Conservation (phyloP, 148 eudicot species). For the Fagopyrum homotropicum region DNA sequence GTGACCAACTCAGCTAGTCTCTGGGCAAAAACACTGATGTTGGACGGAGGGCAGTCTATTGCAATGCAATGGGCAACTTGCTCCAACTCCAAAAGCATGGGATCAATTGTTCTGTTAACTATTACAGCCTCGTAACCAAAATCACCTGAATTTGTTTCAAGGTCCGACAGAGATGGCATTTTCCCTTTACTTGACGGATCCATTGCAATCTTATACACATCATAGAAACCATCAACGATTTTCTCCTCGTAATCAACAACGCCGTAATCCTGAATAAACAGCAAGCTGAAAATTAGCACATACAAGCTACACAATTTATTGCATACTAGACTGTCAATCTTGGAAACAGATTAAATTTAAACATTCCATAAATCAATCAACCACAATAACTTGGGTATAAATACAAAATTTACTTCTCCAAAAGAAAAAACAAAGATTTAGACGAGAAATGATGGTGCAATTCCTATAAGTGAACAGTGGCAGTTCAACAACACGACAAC, state of each 20-base stretch:
- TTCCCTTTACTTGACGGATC: constrained; percentile 58
- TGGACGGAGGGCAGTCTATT: constrained; percentile 60
- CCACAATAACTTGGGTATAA: neutral
- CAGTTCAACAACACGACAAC: neutral
- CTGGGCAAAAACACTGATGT: constrained; percentile 54
- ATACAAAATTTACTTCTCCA: neutral
- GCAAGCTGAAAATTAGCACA: constrained; percentile 10
- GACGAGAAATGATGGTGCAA: neutral
- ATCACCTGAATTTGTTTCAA: constrained; percentile 65
- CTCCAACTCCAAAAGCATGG: constrained; percentile 77
- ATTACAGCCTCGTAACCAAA: constrained; percentile 84
- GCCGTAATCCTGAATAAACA: constrained; percentile 57
- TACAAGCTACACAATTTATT: constrained; percentile 16
- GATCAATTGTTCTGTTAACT: constrained; percentile 78
- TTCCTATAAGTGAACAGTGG: neutral
- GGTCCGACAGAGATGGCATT: constrained; percentile 84
- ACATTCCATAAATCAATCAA: neutral
- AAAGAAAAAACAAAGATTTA: neutral
- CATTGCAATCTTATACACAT: constrained; percentile 62
- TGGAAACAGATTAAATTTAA: neutral
- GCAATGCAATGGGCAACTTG: constrained; percentile 85
- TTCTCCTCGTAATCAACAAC: constrained; percentile 92
- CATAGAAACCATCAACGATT: constrained; percentile 93
- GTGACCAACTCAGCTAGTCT: constrained; percentile 91
- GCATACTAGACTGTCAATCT: neutral